phyloP scores from a whole-genome alignment of 2,329 filamentous ascomycete genomes.

The Cladosporium cucumerinum region DNA sequence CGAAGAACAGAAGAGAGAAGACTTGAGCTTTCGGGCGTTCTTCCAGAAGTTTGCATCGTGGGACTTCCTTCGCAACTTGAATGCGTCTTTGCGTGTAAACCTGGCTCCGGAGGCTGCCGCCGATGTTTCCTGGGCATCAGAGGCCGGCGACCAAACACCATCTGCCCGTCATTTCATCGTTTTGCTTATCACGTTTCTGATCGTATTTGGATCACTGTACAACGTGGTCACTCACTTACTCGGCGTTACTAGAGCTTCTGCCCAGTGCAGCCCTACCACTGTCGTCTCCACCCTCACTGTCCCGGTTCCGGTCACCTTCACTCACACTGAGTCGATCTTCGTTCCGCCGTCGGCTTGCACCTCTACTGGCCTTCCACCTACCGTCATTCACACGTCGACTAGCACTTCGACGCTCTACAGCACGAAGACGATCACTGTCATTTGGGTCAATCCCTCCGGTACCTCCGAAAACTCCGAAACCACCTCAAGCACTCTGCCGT shows the following conservation, averaged over 20 bases:
- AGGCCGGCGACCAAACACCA: neutral
- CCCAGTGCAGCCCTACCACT: constrained; percentile 27
- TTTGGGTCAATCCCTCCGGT: constrained; percentile 19
- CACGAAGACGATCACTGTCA: constrained; percentile 22
- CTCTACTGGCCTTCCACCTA: neutral
- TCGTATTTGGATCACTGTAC: constrained; percentile 27
- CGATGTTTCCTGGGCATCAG: neutral
- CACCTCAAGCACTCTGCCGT: constrained; percentile 9
- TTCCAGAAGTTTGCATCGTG: neutral
- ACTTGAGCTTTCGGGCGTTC: neutral
- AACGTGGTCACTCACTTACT: constrained; percentile 31
- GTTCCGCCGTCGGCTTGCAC: constrained; percentile 10
- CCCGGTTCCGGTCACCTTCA: constrained; percentile 21
- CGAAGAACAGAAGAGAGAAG: constrained; percentile 1
- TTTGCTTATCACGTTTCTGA: constrained; percentile 22
- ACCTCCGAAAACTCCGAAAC: constrained; percentile 5
- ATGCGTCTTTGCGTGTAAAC: neutral
- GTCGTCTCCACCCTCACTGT: constrained; percentile 29
- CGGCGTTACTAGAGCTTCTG: constrained; percentile 26
- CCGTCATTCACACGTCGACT: constrained; percentile 17
- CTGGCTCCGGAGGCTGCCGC: constrained; percentile 13
- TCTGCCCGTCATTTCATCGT: constrained; percentile 16
- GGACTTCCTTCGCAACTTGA: neutral
- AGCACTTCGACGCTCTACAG: constrained; percentile 18
- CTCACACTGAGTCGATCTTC: constrained; percentile 15